Conservation (phyloP, 2,329 filamentous ascomycete genomes). For the Cordyceps farinosa region DNA sequence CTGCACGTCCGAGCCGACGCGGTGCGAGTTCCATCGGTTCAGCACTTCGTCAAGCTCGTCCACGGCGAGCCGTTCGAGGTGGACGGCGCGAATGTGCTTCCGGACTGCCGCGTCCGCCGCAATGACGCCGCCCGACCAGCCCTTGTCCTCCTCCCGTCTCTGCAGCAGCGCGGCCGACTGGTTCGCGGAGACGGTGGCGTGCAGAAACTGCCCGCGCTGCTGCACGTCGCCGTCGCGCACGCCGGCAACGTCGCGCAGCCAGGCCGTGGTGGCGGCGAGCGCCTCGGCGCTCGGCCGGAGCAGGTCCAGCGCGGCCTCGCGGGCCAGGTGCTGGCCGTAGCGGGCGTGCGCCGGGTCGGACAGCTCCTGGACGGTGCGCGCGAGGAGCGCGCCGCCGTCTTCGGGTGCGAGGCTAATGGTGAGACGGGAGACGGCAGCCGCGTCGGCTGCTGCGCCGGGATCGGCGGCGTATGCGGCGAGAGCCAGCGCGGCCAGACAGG, state of each 20-base stretch:
- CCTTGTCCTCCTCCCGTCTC: constrained; percentile 28
- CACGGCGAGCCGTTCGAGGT: not conserved
- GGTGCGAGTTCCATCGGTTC: not conserved
- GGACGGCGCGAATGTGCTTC: constrained; percentile 4
- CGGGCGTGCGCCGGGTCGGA: constrained; percentile 44
- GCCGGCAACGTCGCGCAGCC: constrained; percentile 41
- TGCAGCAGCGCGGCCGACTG: constrained; percentile 44
- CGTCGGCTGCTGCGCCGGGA: not conserved
- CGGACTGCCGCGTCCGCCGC: not conserved
- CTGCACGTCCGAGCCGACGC: not conserved
- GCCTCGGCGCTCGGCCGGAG: constrained; percentile 41
- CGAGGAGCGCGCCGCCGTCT: constrained; percentile 31
- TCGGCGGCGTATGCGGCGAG: not conserved
- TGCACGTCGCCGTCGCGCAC: constrained; percentile 35
- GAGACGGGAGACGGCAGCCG: constrained; percentile 17
- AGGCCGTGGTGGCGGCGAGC: constrained; percentile 38
- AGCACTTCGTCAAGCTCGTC: not conserved
- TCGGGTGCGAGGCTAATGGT: constrained; percentile 30
- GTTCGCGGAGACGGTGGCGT: constrained; percentile 38
- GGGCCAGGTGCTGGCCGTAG: constrained; percentile 48
- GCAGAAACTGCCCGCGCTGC: constrained; percentile 38
- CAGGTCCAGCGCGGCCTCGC: constrained; percentile 47
- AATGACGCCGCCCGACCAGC: too few relatives aligned
- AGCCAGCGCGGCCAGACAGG: not conserved
- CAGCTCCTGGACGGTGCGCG: constrained; percentile 44